phyloP scores from a whole-genome alignment of 2,329 filamentous ascomycete genomes.

The Nigrospora oryzae region DNA sequence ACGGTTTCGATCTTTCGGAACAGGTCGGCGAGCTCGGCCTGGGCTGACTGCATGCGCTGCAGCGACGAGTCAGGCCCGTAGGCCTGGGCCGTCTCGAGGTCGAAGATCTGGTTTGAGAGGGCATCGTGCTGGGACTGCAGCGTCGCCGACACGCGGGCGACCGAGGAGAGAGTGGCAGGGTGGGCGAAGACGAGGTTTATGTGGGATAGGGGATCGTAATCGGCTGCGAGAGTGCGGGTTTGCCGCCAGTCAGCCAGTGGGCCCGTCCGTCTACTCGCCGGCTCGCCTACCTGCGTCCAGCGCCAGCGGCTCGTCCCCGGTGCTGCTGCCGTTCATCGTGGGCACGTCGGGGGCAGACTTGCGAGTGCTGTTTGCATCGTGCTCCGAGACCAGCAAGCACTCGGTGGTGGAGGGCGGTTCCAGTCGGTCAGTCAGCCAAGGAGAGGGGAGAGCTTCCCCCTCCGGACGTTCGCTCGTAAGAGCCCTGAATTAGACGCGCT shows the following conservation, averaged over 20 bases:
- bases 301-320: conserved; percentile 22
- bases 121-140: conserved; percentile 73
- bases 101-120: conserved; percentile 68
- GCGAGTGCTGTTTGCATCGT: too few species aligned
- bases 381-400: too few species aligned
- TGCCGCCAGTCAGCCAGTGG: conserved; percentile 12
- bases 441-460: too few species aligned
- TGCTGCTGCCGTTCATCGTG: conserved; percentile 29
- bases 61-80: conserved; percentile 82
- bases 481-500: too few species aligned
- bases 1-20: conserved; percentile 95
- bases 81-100: conserved; percentile 69
- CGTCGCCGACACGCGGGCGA: conserved; percentile 63
- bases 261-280: conserved; percentile 12
- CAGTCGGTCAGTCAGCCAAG: too few species aligned
- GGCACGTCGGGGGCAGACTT: not conserved
- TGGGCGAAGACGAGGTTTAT: conserved; percentile 91
- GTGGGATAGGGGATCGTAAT: conserved; percentile 90
- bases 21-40: conserved; percentile 78
- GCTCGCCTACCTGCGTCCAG: conserved; percentile 33
- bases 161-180: conserved; percentile 72
- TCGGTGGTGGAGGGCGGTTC: too few species aligned
- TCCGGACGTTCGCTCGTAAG: too few species aligned
- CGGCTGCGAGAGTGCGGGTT: conserved; percentile 31
- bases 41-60: conserved; percentile 82